Base-by-base conservation (phyloP, 352 stramenopile genomes). In the Pythium grandisporangium region DNA sequence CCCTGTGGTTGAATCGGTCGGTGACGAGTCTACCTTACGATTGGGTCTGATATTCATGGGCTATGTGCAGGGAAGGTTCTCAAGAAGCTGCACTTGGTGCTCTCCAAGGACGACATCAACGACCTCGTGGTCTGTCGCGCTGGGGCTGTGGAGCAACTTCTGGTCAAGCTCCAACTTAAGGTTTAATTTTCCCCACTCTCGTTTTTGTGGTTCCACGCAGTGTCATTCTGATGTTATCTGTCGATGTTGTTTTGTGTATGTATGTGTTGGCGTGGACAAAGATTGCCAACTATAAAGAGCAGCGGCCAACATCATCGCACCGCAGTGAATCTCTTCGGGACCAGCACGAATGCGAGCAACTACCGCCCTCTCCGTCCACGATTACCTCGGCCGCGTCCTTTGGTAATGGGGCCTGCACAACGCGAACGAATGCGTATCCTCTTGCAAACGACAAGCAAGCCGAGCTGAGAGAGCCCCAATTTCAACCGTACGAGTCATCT, bases 81-180 rank as follows among this genome's bases (percentile, higher is more conserved):
- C 34, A 84, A 76, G 61, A 86, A 68, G 42, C 62, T 96, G 30
- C 64, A 84, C 26, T 64, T 88, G 22, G 70, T 75, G n/a, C 45
- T 98, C 16, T 69, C 80, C 1, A 91, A 92, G 37, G 59, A 80
- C 17, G 85, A 96, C 45, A 85, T 98, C n/a, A 82, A 98, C 43
- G 84, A 89, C 30, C 69, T 97, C 8, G 84, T 95, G 7, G 66
- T 93, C 29, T 95, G 86, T 40, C 85, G 85, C 29, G 61, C 86
- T 1, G 88, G 82, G 3, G 85, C 79, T 0, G 81, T 97, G 14
- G 91, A 98, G 52, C 63, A 93, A 24, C 58, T 97, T n/a, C 63
- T 98, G 10, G 75, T 96, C 26, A 73, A 73, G 41, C 52, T 97
- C 25, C 83, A 97, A 52, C 66, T 94, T 36, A 97, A 96, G 55